A percentile compares a stretch with the other conserved stretches of the same genome.
These are phyloP conservation scores for Mortierella alpina DNA, from an alignment of 192 early-diverging fungal species.

Conservation along the genomic window DNA sequence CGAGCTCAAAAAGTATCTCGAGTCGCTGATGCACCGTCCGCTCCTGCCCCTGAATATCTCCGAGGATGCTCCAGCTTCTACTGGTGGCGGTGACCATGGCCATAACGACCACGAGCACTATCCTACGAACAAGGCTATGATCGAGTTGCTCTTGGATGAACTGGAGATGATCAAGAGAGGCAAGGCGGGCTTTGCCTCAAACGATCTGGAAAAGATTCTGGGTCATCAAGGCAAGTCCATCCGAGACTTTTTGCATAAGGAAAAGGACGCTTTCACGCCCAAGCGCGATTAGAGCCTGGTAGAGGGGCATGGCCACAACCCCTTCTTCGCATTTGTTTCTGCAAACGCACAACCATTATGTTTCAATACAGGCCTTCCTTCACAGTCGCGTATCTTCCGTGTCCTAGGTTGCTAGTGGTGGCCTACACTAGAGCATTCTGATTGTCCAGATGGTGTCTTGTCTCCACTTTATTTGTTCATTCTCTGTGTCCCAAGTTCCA, in stretches of 20 bases:
- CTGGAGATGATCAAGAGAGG: constrained; percentile 23
- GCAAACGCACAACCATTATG: too few relatives aligned
- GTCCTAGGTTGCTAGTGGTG: too few relatives aligned
- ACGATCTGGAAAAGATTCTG: constrained; percentile 30
- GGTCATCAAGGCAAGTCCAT: constrained; percentile 18
- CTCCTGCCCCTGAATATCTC: too few relatives aligned
- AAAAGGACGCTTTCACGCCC: constrained; percentile 31
- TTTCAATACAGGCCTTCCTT: too few relatives aligned
- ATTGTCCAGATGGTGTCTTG: too few relatives aligned
- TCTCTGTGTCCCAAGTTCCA: too few relatives aligned
- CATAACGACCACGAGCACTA: constrained; percentile 2
- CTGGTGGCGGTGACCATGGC: neutral
- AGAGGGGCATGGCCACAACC: neutral
- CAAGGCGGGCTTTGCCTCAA: constrained; percentile 29
- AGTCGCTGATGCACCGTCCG: constrained; percentile 19
- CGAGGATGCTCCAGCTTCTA: too few relatives aligned
- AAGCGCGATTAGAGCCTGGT: neutral
- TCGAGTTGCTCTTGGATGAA: constrained; percentile 30
- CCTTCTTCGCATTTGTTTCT: neutral
- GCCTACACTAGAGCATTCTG: neutral
- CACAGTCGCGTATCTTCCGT: too few relatives aligned
- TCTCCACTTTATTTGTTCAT: neutral
- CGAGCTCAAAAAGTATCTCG: constrained; percentile 26
- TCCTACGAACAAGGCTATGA: constrained; percentile 15
- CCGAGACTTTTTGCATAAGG: constrained; percentile 32